phyloP scores from a whole-genome alignment of 2,329 filamentous ascomycete genomes.

The Zymoseptoria brevis region DNA sequence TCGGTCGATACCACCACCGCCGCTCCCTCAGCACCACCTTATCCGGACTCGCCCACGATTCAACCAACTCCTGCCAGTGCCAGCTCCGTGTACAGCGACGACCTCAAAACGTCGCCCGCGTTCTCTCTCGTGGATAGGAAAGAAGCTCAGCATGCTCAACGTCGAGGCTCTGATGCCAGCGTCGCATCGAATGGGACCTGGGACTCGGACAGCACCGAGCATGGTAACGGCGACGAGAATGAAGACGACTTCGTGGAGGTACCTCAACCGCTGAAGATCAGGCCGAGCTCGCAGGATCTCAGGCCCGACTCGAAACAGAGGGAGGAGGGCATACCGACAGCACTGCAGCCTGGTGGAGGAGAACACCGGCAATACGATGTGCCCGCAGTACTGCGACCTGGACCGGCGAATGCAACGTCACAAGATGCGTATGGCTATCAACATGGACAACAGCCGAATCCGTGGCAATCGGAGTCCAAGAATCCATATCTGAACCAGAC shows the following conservation, averaged over 20 bases:
- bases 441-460: conserved; percentile 22
- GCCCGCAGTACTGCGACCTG: conserved; percentile 22
- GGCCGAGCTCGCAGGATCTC: conserved; percentile 16
- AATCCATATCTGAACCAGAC: conserved; percentile 17
- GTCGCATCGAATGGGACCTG: conserved; percentile 27
- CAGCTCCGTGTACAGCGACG: conserved; percentile 28
- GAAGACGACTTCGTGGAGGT: conserved; percentile 17
- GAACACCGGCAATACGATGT: conserved; percentile 12
- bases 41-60: conserved; percentile 37
- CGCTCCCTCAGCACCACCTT: conserved; percentile 35
- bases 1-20: conserved; percentile 34
- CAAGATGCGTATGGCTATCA: conserved; percentile 16
- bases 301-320: conserved; percentile 7
- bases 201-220: conserved; percentile 23
- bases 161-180: conserved; percentile 30
- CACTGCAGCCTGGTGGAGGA: background rate
- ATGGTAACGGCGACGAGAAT: conserved; percentile 8
- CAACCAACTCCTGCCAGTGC: conserved; percentile 20
- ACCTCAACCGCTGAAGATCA: conserved; percentile 24
- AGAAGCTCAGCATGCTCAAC: conserved; percentile 18
- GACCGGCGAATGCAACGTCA: conserved; percentile 10
- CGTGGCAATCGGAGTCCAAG: conserved; percentile 20
- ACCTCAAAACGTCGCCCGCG: conserved; percentile 31
- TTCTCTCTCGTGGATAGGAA: conserved; percentile 34
- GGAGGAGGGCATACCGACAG: conserved; percentile 4